Conservation (phyloP, 1,284 basidiomycete genomes). For the Apiotrichum gracile region DNA sequence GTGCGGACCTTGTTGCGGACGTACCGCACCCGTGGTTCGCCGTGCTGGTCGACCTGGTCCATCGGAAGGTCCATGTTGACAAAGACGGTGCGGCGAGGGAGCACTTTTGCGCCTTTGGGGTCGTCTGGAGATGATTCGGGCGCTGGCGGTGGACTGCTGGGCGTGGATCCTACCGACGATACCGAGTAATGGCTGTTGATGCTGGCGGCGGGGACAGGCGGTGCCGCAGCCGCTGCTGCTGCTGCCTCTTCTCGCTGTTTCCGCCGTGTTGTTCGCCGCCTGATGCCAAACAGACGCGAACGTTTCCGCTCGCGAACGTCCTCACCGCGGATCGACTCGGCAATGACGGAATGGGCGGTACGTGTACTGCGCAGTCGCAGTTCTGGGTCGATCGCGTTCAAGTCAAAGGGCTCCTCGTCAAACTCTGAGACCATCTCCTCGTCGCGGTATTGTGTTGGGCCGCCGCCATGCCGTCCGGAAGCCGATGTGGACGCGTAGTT, state of each 20-base stretch:
- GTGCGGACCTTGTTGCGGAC: constrained; percentile 92
- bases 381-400: constrained; percentile 65
- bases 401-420: constrained; percentile 30
- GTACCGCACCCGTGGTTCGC: constrained; percentile 73
- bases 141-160: not conserved
- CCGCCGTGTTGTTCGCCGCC: not conserved
- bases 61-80: constrained; percentile 55
- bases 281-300: constrained; percentile 49
- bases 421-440: not conserved
- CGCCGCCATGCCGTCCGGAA: not conserved
- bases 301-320: constrained; percentile 57
- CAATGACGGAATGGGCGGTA: constrained; percentile 80
- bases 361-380: constrained; percentile 77
- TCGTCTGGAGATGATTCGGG: not conserved
- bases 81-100: constrained; percentile 66
- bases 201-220: not conserved
- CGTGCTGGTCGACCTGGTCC: constrained; percentile 44
- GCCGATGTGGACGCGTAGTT: not conserved
- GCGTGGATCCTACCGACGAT: too few species aligned
- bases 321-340: constrained; percentile 74
- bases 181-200: not conserved
- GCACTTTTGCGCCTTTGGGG: constrained; percentile 13
- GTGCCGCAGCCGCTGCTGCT: not conserved
- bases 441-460: not conserved
- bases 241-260: not conserved